These are phyloP conservation scores for Crepidotus variabilis DNA, from an alignment of 768 basidiomycete species.

Conservation along the genomic window DNA sequence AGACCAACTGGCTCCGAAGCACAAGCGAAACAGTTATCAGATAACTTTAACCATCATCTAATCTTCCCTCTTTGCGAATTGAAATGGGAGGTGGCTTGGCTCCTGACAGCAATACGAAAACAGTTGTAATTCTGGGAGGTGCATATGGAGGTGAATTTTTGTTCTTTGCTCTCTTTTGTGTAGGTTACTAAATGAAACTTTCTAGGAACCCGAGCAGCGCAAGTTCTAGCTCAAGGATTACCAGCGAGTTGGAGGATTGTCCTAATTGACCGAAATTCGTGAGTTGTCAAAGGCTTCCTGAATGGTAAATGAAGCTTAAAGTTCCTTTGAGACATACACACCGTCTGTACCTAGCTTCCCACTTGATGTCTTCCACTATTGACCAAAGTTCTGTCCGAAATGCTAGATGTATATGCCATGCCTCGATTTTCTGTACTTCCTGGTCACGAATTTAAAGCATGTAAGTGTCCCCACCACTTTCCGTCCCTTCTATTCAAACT, in stretches of 20 bases:
- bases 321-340: constrained; percentile 38
- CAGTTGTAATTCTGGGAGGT: constrained; percentile 51
- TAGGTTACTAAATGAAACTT: constrained; percentile 6
- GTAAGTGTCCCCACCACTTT: constrained; percentile 24
- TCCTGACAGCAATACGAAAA: constrained; percentile 22
- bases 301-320: not conserved
- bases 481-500: not conserved
- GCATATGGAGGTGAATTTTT: constrained; percentile 45
- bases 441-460: constrained; percentile 64
- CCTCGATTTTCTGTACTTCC: constrained; percentile 55
- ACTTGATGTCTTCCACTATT: not conserved
- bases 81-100: constrained; percentile 20
- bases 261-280: constrained; percentile 59
- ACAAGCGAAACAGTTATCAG: not conserved
- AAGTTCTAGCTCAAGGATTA: constrained; percentile 42
- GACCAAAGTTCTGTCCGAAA: not conserved
- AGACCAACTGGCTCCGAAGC: too few relatives aligned
- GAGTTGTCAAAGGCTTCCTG: constrained; percentile 15
- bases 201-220: constrained; percentile 47
- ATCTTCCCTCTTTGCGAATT: not conserved
- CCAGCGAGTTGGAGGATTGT: constrained; percentile 53
- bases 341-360: constrained; percentile 23
- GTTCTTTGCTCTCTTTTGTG: constrained; percentile 5
- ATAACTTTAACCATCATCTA: not conserved
- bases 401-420: constrained; percentile 51